Evolutionary conservation across 768 basidiomycete species (phyloP), one percentile per base, ranked within the genome.

Genomic region (Russula lepida): DNA sequence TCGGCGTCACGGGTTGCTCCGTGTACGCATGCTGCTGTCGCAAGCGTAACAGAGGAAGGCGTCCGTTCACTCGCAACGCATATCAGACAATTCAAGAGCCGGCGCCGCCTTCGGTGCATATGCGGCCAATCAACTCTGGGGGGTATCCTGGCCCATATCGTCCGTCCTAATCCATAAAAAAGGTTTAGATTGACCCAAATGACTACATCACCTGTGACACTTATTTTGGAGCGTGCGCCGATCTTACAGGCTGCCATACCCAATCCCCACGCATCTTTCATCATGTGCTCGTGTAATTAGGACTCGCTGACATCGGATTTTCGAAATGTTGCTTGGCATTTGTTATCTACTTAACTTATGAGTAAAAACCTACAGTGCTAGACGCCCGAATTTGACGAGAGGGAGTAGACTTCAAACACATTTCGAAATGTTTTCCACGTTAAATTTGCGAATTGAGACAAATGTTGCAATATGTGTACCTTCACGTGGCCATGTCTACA

Each of bases 11-110:
- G 33, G 80, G 79, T 11, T 74, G 77, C 56, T 79, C 79, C 62
- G 65, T 86, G 25, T 86, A 83, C 81, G 76, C 76, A 58, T 86
- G 84, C 70, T 88, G 86, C 70, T 81, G 49, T n/a, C 59, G 64
- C 32, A 60, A 28, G 53, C 55, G 56, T 1, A 49, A 51, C 32
- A 64, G 54, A 13, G 12, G n/a, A 27, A 79, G 65, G 70, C 77
- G 21, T 4, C 41, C 9, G n/a, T 50, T 51, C n/a, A 41, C 43
- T 60, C 48, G 61, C 49, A 64, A 56, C 46, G 61, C 64, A 57
- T 74, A 74, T 67, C 69, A 69, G 59, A 56, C 60, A 60, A 67
- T 74, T 58, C 55, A 68, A 49, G 72, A 72, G 19, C 70, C 73
- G 4, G 69, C 71, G 54, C 73, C 72, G 9, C 65, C 69, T 8